Percentiles rank a stretch among this genome's conserved stretches.
phyloP scores from a whole-genome alignment of 2,329 filamentous ascomycete genomes.

The Pyrenophora graminea region DNA sequence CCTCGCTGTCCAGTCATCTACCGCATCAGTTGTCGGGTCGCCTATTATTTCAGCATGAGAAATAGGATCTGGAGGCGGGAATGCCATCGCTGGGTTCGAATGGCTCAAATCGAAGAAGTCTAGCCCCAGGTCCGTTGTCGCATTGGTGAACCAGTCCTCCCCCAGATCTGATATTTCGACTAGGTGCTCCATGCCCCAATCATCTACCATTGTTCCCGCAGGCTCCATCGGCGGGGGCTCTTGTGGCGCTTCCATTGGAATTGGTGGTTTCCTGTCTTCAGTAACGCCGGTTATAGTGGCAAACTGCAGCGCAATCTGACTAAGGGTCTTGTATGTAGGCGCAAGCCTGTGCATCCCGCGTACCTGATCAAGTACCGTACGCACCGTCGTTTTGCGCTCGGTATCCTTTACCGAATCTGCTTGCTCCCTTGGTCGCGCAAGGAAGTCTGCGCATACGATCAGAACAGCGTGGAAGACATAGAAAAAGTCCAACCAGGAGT shows the following conservation, averaged over 20 bases:
- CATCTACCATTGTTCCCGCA: conserved; percentile 4
- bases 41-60: conserved; percentile 8
- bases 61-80: not conserved
- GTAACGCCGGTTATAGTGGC: conserved; percentile 29
- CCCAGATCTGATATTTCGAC: conserved; percentile 21
- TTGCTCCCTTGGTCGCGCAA: conserved; percentile 27
- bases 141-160: conserved; percentile 29
- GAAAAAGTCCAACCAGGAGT: conserved; percentile 30
- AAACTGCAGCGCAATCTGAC: conserved; percentile 30
- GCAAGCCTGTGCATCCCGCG: conserved; percentile 22
- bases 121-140: conserved; percentile 24
- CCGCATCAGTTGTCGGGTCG: conserved; percentile 11
- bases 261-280: conserved; percentile 11
- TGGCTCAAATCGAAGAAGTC: conserved; percentile 27
- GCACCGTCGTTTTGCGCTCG: conserved; percentile 28
- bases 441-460: conserved; percentile 35
- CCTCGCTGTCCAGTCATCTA: conserved; percentile 29
- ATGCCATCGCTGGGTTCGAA: not conserved
- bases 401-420: conserved; percentile 23
- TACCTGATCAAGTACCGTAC: conserved; percentile 22
- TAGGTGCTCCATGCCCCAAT: conserved; percentile 12
- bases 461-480: conserved; percentile 33
- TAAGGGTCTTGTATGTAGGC: conserved; percentile 28
- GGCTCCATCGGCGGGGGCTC: conserved; percentile 6
- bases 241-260: not conserved